Percentiles rank a stretch among this genome's conserved stretches.
phyloP scores from a whole-genome alignment of 331 rosid genomes.

The Rhamnella rubrinervis region DNA sequence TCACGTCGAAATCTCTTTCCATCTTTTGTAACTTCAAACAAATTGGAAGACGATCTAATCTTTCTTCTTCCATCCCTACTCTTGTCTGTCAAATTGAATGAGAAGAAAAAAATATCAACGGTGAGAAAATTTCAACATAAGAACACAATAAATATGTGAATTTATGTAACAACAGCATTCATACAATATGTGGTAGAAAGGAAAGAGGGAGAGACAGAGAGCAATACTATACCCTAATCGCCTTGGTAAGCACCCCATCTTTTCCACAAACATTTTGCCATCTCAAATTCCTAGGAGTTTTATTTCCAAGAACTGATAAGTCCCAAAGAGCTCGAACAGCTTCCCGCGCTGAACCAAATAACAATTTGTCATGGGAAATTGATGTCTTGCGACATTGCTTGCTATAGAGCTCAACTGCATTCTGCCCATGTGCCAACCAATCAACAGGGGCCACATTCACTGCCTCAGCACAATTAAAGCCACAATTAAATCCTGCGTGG shows the following conservation, averaged over 20 bases:
- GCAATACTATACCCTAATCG: conserved; percentile 58
- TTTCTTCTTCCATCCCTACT: conserved; percentile 70
- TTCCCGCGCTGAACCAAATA: conserved; percentile 72
- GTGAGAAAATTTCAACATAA: conserved; percentile 8
- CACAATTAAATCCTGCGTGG: conserved; percentile 94
- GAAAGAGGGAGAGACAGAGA: conserved; percentile 5
- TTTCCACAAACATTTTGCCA: conserved; percentile 71
- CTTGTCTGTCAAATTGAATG: conserved; percentile 48
- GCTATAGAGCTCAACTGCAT: conserved; percentile 87
- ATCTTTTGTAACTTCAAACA: conserved; percentile 59
- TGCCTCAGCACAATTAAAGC: conserved; percentile 99
- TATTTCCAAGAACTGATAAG: conserved; percentile 42
- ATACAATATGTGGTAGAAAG: not conserved
- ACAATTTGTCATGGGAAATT: conserved; percentile 86
- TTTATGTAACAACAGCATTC: conserved; percentile 9
- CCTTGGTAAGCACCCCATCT: conserved; percentile 76
- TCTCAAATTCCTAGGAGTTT: conserved; percentile 39
- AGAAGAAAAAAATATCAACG: not conserved
- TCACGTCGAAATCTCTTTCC: conserved; percentile 65
- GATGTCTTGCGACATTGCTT: conserved; percentile 85
- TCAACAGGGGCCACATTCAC: conserved; percentile 98
- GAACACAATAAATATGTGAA: conserved; percentile 3
- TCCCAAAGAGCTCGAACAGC: conserved; percentile 65
- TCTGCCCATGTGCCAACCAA: conserved; percentile 94
- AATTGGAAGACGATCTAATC: conserved; percentile 60